phyloP scores from a whole-genome alignment of 2,329 filamentous ascomycete genomes.

The Dactylellina drechsleri region DNA sequence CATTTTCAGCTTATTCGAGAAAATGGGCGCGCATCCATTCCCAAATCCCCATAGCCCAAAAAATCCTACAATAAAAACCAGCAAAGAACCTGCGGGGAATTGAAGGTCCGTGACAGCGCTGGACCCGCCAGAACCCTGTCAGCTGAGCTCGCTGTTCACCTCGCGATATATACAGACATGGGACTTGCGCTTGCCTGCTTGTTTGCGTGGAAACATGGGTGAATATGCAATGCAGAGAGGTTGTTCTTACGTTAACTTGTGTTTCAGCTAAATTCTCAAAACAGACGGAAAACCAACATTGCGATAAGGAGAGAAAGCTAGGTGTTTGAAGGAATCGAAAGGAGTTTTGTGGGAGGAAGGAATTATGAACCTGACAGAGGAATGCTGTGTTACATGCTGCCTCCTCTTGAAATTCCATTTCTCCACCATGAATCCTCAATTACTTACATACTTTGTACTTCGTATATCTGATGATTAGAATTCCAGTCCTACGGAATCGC shows the following conservation, averaged over 20 bases:
- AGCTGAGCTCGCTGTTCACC: constrained; percentile 37
- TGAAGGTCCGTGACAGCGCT: constrained; percentile 27
- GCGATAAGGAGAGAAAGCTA: background rate
- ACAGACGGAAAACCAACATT: no score
- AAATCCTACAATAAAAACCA: background rate
- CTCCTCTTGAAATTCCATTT: background rate
- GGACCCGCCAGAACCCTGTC: constrained; percentile 11
- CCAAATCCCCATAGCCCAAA: background rate
- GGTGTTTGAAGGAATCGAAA: no score
- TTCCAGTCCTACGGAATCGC: no score
- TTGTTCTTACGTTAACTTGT: constrained; percentile 1
- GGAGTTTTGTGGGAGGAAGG: no score
- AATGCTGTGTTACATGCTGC: background rate
- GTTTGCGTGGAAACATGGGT: constrained; percentile 1
- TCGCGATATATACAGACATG: constrained; percentile 1
- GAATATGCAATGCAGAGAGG: constrained; percentile 11
- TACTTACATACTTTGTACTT: no score
- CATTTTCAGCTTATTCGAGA: constrained; percentile 8
- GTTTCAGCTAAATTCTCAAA: background rate
- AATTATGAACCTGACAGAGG: no score
- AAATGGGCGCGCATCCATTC: background rate
- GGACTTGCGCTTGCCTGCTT: no score
- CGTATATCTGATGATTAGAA: no score
- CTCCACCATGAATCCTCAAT: no score
- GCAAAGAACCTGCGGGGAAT: constrained; percentile 28